These are phyloP conservation scores for Vigna unguiculata DNA, from an alignment of 306 rosid genomes.

Conservation along the genomic window DNA sequence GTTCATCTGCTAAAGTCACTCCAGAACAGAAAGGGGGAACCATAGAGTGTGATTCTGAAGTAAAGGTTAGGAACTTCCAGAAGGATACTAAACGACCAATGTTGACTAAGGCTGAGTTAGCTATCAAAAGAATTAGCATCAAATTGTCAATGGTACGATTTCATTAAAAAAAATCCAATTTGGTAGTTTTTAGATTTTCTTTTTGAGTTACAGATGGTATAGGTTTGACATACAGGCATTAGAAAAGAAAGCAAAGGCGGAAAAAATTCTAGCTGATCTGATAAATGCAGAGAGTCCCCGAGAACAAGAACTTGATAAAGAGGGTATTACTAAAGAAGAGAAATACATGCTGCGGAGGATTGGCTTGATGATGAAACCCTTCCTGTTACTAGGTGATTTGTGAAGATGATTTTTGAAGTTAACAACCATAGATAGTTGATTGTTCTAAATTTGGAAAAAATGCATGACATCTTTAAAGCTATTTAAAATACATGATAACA, in stretches of 20 bases:
- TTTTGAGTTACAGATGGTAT: constrained; percentile 38
- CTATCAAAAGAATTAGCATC: constrained; percentile 68
- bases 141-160: constrained; percentile 75
- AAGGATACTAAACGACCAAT: constrained; percentile 51
- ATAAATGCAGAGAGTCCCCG: constrained; percentile 58
- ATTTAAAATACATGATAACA: constrained; percentile 25
- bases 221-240: constrained; percentile 66
- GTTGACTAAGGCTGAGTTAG: constrained; percentile 58
- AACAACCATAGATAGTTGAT: constrained; percentile 24
- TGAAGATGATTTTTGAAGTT: constrained; percentile 37
- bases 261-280: constrained; percentile 69
- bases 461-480: constrained; percentile 29
- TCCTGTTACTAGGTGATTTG: constrained; percentile 86
- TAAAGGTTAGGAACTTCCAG: constrained; percentile 39
- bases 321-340: constrained; percentile 88
- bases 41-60: constrained; percentile 41
- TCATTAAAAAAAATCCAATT: constrained; percentile 40
- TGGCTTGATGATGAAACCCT: constrained; percentile 88
- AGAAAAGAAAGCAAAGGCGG: constrained; percentile 77
- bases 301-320: constrained; percentile 80
- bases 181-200: constrained; percentile 22
- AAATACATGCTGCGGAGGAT: constrained; percentile 89
- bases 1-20: constrained; percentile 36
- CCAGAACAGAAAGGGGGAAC: constrained; percentile 46
- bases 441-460: constrained; percentile 31